phyloP scores from a whole-genome alignment of 2,329 filamentous ascomycete species.

The Penicillium sp. region DNA sequence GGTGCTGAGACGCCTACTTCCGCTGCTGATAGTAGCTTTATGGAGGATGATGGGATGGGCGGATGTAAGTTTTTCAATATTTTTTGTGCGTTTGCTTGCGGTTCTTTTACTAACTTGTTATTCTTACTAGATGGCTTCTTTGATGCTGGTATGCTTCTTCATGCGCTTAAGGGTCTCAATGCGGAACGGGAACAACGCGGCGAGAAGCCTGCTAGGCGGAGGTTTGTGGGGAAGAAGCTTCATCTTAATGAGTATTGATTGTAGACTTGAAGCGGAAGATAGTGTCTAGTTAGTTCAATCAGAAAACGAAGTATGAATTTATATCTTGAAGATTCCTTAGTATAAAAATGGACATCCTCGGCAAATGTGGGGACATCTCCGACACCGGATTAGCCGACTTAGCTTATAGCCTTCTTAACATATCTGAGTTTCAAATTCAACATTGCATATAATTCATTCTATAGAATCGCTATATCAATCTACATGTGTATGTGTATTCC shows the following conservation, averaged over 20 bases:
- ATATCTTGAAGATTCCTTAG: neutral
- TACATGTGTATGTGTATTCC: neutral
- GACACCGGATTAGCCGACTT: conserved; percentile 23
- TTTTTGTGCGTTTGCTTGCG: neutral
- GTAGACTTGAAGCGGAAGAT: neutral
- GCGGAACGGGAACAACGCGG: conserved; percentile 36
- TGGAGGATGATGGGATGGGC: conserved; percentile 84
- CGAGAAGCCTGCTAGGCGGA: conserved; percentile 40
- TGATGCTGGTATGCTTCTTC: conserved; percentile 89
- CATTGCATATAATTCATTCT: neutral
- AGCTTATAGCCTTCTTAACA: conserved; percentile 13
- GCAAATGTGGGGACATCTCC: conserved; percentile 21
- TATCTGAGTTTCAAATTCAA: neutral
- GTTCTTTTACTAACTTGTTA: conserved; percentile 7
- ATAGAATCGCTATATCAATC: neutral
- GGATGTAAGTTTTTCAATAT: conserved; percentile 71
- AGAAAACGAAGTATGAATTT: neutral
- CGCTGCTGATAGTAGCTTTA: conserved; percentile 67
- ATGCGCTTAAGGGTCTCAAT: conserved; percentile 69
- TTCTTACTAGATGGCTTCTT: conserved; percentile 80
- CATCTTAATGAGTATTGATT: conserved; percentile 48
- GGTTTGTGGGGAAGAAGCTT: conserved; percentile 51
- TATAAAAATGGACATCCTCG: conserved; percentile 1
- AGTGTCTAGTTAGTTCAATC: neutral
- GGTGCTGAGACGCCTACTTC: conserved; percentile 63